Percentiles rank a stretch among this genome's conserved stretches.
phyloP scores from a whole-genome alignment of 1,284 basidiomycete genomes.

The Marasmius sp. region DNA sequence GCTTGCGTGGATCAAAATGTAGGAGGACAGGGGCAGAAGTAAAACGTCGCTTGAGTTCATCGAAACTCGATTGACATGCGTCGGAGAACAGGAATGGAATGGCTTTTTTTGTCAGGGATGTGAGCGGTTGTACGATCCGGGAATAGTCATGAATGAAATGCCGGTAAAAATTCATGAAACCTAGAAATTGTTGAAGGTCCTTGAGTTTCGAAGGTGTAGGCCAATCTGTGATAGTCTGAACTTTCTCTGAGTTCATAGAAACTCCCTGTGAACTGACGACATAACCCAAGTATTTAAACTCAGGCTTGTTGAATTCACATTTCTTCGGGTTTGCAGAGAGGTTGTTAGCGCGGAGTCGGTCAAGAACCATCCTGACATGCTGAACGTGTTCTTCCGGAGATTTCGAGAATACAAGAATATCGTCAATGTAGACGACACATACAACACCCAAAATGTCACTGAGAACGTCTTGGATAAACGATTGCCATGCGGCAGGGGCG shows the following conservation, averaged over 20 bases:
- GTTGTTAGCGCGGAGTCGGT: conserved; percentile 21
- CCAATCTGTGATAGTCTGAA: conserved; percentile 27
- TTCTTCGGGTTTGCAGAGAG: conserved; percentile 26
- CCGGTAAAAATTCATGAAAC: conserved; percentile 33
- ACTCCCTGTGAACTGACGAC: conserved; percentile 22
- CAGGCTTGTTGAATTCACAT: conserved; percentile 29
- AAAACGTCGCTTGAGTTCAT: conserved; percentile 10
- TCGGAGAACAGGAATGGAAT: no score
- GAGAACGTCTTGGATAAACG: conserved; percentile 39
- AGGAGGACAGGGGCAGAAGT: conserved; percentile 11
- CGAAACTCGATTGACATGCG: not conserved
- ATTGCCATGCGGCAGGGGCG: conserved; percentile 27
- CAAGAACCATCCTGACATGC: conserved; percentile 30
- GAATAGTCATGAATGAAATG: conserved; percentile 38
- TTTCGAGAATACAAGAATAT: conserved; percentile 27
- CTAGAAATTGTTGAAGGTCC: conserved; percentile 26
- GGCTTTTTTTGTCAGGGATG: no score
- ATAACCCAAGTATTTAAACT: conserved; percentile 44
- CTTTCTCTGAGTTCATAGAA: conserved; percentile 39
- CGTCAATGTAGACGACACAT: conserved; percentile 34
- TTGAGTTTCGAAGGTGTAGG: conserved; percentile 18
- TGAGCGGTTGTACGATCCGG: no score
- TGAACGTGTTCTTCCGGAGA: conserved; percentile 15
- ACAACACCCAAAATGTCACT: conserved; percentile 29
- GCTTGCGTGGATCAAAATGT: conserved; percentile 23